Conservation (phyloP, 768 basidiomycete species). For the Galerina marginata region DNA sequence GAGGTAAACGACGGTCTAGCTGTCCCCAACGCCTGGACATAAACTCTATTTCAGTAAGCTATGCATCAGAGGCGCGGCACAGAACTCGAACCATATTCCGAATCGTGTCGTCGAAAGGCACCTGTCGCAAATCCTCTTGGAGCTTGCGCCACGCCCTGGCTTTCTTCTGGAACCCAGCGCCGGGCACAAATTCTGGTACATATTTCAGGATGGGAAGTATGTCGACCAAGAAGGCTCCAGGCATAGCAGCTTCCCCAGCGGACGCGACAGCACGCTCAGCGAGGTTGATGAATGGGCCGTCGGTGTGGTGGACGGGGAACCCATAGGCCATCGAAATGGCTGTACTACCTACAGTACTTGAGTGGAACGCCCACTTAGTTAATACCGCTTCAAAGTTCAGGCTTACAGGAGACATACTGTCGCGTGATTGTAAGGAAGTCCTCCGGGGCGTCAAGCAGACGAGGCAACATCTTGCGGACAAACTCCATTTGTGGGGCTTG, state of each 20-base stretch:
- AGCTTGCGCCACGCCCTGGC: neutral
- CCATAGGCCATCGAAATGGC: neutral
- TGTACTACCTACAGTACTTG: neutral
- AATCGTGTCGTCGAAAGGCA: neutral
- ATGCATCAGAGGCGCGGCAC: neutral
- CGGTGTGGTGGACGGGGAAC: neutral
- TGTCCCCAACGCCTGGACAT: neutral
- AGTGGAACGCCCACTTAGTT: neutral
- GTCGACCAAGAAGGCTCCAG: slow-evolving; percentile 1
- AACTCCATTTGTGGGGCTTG: slow-evolving; percentile 1
- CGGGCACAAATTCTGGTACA: slow-evolving; percentile 3
- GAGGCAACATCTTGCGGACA: neutral
- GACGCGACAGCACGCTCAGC: neutral
- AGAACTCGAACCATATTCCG: neutral
- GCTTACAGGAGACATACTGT: slow-evolving; percentile 2
- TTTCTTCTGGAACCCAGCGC: slow-evolving; percentile 2
- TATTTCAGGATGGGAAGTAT: neutral
- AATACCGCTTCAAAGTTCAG: too few species aligned
- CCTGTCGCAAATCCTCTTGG: neutral
- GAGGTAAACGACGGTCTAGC: slow-evolving; percentile 1
- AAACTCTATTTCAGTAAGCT: too few species aligned
- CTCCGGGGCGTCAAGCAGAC: neutral
- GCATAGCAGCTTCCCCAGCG: neutral
- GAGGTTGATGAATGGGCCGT: slow-evolving; percentile 1
- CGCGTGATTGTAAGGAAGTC: slow-evolving; percentile 2